Base-by-base conservation (phyloP, 495 filamentous ascomycete species). In the Collariella sp. region DNA sequence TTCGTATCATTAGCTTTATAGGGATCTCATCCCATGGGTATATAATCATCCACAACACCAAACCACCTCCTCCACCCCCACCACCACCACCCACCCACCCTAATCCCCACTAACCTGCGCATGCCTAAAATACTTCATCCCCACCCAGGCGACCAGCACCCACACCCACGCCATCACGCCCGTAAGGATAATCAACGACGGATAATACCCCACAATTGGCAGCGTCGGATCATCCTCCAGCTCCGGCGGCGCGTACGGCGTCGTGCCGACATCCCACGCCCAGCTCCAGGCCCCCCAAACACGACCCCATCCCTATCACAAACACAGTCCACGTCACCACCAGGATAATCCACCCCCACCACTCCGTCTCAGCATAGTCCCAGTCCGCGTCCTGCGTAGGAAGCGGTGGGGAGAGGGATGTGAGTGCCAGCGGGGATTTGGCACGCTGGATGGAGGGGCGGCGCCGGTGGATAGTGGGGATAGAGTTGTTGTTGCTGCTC, bases 51-150 rank as follows among this genome's bases (percentile, higher is more conserved):
- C 26, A 31, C 26, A 13, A 5, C 23, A 15, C 33, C 0, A 39
- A 45, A 24, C 41, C 15, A 13, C 19, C 40, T 36, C 42, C 18
- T 6, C 15, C 43, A 44, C 5, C 12, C 15, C 23, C 3, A 7
- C 38, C 19, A 16, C 0, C 42, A 3, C 15, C 23, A 13, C 2
- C 12, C 2, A 40, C n/a, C 2, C 31, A 64, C 54, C 22, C 52
- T 63, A 78, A 55, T 77, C 74, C 15, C 71, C 70, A 36, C 67
- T 72, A 18, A 96, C 94, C 71, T 95, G 93, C 6, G 93, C 91
- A 79, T 98, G 93, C 63, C 88, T 84, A 63, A 98, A 98, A 70
- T 96, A 97, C 70, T 98, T 98, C 91, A 98, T 96, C 5, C 93
- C 93, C 18, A 96, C 81, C 93, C 93, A 98, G 13, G 94, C 94